A percentile compares a stretch with the other conserved stretches of the same genome.
These are phyloP conservation scores for Cryptosporidium meleagridis DNA, from an alignment of 169 alveolate species.

Conservation along the genomic window DNA sequence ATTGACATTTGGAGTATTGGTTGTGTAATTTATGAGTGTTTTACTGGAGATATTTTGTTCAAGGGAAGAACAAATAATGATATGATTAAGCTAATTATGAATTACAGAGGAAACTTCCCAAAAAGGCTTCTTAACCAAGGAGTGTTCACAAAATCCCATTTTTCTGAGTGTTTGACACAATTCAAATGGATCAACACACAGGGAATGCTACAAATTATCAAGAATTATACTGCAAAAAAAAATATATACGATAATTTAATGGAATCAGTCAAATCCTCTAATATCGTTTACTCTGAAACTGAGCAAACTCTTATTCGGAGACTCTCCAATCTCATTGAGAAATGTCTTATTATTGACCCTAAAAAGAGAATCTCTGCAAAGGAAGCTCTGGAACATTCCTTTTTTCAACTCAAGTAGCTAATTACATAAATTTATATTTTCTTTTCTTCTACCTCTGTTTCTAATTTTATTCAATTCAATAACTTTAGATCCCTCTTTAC, in stretches of 20 bases:
- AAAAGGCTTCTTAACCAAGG: slow-evolving; percentile 90
- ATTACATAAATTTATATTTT: neutral
- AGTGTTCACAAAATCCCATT: slow-evolving; percentile 86
- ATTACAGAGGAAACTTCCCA: slow-evolving; percentile 93
- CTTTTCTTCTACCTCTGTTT: neutral
- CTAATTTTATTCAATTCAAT: neutral
- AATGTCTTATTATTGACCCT: slow-evolving; percentile 94
- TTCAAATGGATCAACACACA: slow-evolving; percentile 81
- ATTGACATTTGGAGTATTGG: slow-evolving; percentile 98
- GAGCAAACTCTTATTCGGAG: slow-evolving; percentile 80
- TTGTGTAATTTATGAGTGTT: slow-evolving; percentile 95
- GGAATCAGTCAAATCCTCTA: slow-evolving; percentile 77
- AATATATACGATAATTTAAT: slow-evolving; percentile 82
- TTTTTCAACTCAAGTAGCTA: slow-evolving; percentile 74
- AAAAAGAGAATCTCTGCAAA: slow-evolving; percentile 94
- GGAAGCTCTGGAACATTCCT: slow-evolving; percentile 95
- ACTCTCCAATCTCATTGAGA: slow-evolving; percentile 94
- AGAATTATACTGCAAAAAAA: slow-evolving; percentile 17
- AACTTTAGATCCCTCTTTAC: too few species aligned
- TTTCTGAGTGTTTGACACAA: slow-evolving; percentile 83
- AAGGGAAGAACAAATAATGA: slow-evolving; percentile 95
- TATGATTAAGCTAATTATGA: slow-evolving; percentile 95
- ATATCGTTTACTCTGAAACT: slow-evolving; percentile 6
- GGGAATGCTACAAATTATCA: slow-evolving; percentile 85
- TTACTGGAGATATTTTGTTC: slow-evolving; percentile 96